Percentiles rank a stretch among this genome's conserved stretches.
phyloP scores from a whole-genome alignment of 768 basidiomycete species.

The Phanerochaete carnosa region DNA sequence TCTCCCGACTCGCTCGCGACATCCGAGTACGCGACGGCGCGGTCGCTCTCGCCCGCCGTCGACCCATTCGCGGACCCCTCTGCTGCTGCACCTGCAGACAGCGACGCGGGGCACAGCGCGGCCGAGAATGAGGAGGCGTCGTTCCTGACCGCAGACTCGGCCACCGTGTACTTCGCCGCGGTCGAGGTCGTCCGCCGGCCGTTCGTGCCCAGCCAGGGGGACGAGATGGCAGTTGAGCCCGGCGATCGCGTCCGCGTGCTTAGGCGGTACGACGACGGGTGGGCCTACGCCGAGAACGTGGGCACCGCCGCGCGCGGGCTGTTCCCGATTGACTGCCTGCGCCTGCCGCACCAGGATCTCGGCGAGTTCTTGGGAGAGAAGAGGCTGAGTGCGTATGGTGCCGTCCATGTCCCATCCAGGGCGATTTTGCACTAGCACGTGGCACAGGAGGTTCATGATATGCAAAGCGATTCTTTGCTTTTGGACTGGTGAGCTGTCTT shows the following conservation, averaged over 20 bases:
- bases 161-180: constrained; percentile 40
- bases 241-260: constrained; percentile 54
- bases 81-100: constrained; percentile 14
- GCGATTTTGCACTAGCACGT: not conserved
- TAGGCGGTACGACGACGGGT: constrained; percentile 64
- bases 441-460: not conserved
- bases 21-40: constrained; percentile 8
- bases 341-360: constrained; percentile 43
- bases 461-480: not conserved
- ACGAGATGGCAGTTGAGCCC: constrained; percentile 52
- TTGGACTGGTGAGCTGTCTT: not conserved
- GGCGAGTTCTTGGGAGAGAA: constrained; percentile 48
- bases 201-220: constrained; percentile 51
- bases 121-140: too few species aligned
- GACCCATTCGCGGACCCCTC: constrained; percentile 24
- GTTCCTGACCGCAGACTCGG: constrained; percentile 14
- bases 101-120: constrained; percentile 7
- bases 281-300: constrained; percentile 58
- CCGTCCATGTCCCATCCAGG: not conserved
- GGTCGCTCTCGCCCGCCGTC: constrained; percentile 6
- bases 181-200: constrained; percentile 52
- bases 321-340: constrained; percentile 70
- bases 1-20: constrained; percentile 11
- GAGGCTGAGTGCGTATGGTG: constrained; percentile 39
- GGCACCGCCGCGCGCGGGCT: constrained; percentile 39